Base-by-base conservation (phyloP, 108 stramenopile species). In the Seminavis robusta region DNA sequence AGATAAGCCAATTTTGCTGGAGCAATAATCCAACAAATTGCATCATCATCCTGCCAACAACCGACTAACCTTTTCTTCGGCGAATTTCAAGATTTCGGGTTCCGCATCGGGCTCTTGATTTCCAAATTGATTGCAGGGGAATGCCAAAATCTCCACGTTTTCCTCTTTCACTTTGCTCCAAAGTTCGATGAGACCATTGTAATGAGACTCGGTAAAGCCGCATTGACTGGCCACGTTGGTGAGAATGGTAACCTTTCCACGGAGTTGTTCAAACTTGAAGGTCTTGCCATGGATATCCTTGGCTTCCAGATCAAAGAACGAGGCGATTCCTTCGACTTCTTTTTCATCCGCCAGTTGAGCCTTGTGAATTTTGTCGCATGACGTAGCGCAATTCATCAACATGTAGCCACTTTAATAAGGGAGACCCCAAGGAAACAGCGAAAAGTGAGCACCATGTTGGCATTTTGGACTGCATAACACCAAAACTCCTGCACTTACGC, bases 61-160 rank as follows among this genome's bases (percentile, higher is more conserved):
- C n/a, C n/a, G n/a, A n/a, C n/a, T n/a, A n/a, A 81, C 81, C 15
- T 42, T 43, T 6, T 65, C 0, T 34, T 40, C 21, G 0, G 79
- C 85, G 67, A 93, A 93, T 24, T 66, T 24, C 40, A 71, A 61
- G 56, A 89, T 87, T 16, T 62, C 62, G 6, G 74, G 43, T 40
- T 73, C 71, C 31, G 54, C 56, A 13, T 75, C 83, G 8, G 91
- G 87, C 69, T 93, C 87, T 63, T 89, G 85, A 19, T 72, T 56
- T 24, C 91, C 91, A 67, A 93, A 93, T 51, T 93, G 91, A 57
- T 93, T 87, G 70, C 91, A 93, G 1, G 91, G 91, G 65, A 93
- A 93, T 20, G 80, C 80, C 45, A 84, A 49, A 45, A 88, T 57
- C 36, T 58, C 50, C 39, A 40, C 60, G 16, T 65, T 20, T n/a